These are phyloP conservation scores for Rhodotorula sp. DNA, from an alignment of 1,284 basidiomycete genomes.

Conservation along the genomic window DNA sequence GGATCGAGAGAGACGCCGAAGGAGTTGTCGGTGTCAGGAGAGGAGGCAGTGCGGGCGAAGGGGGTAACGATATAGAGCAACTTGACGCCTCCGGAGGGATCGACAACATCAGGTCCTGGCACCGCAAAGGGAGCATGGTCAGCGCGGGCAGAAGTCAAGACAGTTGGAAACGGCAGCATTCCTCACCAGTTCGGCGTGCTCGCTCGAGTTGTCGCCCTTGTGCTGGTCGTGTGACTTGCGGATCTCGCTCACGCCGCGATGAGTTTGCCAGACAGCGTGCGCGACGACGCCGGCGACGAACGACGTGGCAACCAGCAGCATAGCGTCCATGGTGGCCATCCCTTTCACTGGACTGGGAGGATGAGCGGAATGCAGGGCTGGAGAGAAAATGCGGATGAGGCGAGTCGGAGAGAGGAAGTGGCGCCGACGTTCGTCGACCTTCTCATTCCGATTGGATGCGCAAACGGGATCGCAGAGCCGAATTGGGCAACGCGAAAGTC, in stretches of 20 bases:
- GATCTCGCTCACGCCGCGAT: background rate
- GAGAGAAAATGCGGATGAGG: background rate
- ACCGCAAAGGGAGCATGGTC: no score
- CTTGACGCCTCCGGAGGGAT: no score
- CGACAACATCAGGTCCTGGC: no score
- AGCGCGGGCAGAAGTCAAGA: no score
- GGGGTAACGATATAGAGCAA: background rate
- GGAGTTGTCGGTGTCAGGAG: background rate
- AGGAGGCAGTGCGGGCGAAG: background rate
- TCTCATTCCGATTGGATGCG: no score
- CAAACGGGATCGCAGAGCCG: no score
- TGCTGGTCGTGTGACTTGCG: background rate
- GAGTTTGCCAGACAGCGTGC: background rate
- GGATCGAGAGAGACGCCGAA: background rate
- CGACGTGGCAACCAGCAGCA: background rate
- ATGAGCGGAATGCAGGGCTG: no score
- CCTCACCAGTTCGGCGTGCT: background rate
- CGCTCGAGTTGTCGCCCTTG: background rate
- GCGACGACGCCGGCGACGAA: slow-evolving; percentile 3
- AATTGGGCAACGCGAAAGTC: no score
- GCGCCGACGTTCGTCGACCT: background rate
- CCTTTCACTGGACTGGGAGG: background rate
- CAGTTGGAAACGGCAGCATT: no score
- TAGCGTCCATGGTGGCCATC: background rate
- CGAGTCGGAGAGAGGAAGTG: background rate